Conservation (phyloP, 495 filamentous ascomycete genomes). For the Penicillium mononematosum region DNA sequence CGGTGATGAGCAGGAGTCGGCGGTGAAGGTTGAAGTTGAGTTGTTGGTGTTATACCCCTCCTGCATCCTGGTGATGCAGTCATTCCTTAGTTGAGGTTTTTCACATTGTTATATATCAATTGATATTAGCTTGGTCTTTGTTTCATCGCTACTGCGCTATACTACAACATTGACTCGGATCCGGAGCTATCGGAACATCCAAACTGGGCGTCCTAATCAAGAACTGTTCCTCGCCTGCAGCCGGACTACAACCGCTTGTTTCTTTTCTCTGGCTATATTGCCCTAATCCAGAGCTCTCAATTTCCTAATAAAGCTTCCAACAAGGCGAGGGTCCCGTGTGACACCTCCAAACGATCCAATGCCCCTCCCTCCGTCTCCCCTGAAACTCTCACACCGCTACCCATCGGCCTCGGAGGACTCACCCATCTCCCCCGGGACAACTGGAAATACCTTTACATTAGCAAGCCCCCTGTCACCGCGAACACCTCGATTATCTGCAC, state of each 20-base stretch:
- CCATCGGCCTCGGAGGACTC: conserved; percentile 61
- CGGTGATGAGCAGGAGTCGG: not conserved
- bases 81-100: conserved; percentile 3
- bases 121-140: not conserved
- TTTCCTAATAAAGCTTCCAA: not conserved
- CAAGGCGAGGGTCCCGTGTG: conserved; percentile 1
- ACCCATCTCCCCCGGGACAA: conserved; percentile 43
- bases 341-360: conserved; percentile 16
- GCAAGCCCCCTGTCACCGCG: conserved; percentile 42
- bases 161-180: conserved; percentile 1
- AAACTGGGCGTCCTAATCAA: conserved; percentile 3
- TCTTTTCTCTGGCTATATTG: conserved; percentile 8
- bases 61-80: not conserved
- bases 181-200: conserved; percentile 6
- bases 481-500: conserved; percentile 53
- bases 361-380: conserved; percentile 57
- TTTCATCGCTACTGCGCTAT: not conserved
- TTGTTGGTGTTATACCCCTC: conserved; percentile 1
- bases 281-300: not conserved
- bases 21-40: conserved; percentile 1
- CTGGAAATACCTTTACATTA: conserved; percentile 34
- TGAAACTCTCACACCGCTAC: conserved; percentile 60
- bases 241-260: conserved; percentile 9
- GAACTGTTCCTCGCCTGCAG: not conserved
- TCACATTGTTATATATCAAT: not conserved